These are phyloP conservation scores for Vitis rupestris DNA, from an alignment of 164 flowering plant genomes.

Conservation along the genomic window DNA sequence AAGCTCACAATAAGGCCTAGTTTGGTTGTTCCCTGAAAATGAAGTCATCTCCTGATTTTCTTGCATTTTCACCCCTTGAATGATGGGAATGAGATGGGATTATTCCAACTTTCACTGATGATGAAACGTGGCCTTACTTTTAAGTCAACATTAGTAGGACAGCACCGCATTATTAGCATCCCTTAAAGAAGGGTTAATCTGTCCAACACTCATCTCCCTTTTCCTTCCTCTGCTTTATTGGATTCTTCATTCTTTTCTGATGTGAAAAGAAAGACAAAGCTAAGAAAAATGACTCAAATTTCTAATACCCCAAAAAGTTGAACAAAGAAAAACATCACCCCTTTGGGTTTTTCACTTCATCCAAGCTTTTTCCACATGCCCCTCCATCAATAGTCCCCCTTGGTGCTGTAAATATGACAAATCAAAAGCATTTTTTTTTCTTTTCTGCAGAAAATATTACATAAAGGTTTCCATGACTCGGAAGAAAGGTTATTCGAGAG, in stretches of 20 bases:
- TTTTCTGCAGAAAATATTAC: background rate
- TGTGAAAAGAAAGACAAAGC: constrained; percentile 14
- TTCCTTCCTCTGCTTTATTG: constrained; percentile 18
- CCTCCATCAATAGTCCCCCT: background rate
- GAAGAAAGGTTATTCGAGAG: constrained; percentile 2
- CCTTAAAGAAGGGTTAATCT: constrained; percentile 15
- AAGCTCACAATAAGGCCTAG: too few relatives aligned
- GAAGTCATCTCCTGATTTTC: too few relatives aligned
- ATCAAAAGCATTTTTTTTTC: too few relatives aligned
- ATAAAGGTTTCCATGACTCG: constrained; percentile 5
- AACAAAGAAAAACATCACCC: background rate
- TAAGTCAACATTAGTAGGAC: background rate
- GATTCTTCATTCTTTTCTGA: constrained; percentile 16
- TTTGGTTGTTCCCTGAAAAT: too few relatives aligned
- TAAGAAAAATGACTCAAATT: background rate
- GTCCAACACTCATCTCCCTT: constrained; percentile 10
- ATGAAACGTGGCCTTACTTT: background rate
- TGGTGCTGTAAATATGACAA: too few relatives aligned
- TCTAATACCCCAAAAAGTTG: constrained; percentile 1
- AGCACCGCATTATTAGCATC: background rate
- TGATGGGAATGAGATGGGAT: too few relatives aligned
- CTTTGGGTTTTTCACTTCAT: background rate
- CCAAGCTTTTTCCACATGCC: too few relatives aligned
- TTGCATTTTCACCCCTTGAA: too few relatives aligned
- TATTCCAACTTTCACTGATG: too few relatives aligned